Evolutionary conservation across 1,284 basidiomycete genomes (phyloP).

Genomic region (Inonotus obliquus): DNA sequence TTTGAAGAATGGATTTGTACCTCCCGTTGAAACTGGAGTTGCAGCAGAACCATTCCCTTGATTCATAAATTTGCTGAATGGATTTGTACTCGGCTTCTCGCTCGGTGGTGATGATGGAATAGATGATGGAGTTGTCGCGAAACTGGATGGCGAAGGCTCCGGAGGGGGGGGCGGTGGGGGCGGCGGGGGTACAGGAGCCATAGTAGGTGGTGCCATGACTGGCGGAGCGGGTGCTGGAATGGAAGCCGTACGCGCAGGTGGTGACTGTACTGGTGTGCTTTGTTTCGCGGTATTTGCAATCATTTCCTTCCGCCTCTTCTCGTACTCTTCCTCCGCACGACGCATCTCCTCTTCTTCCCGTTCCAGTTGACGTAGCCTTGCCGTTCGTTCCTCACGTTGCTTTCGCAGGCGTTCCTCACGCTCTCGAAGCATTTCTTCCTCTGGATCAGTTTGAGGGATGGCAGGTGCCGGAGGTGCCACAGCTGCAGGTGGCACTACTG

Average conservation of each 20-base stretch:
- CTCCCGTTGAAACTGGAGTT: conserved; percentile 29
- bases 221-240: conserved; percentile 22
- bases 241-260: conserved; percentile 1
- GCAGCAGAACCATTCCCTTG: conserved; percentile 34
- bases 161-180: conserved; percentile 30
- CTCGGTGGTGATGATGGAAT: conserved; percentile 27
- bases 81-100: conserved; percentile 53
- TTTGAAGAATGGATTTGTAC: conserved; percentile 61
- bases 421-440: conserved; percentile 57
- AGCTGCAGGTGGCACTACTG: conserved; percentile 30
- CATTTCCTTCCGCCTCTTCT: conserved; percentile 31
- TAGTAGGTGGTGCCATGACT: conserved; percentile 20
- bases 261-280: conserved; percentile 32
- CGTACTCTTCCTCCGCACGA: conserved; percentile 55
- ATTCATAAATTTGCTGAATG: conserved; percentile 64
- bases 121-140: conserved; percentile 26
- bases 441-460: conserved; percentile 48
- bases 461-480: conserved; percentile 27
- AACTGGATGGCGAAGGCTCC: conserved; percentile 31
- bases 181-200: conserved; percentile 11
- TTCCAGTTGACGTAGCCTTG: conserved; percentile 63
- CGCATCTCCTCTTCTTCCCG: conserved; percentile 65
- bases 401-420: conserved; percentile 66
- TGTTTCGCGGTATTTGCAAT: conserved; percentile 36
- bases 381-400: conserved; percentile 61